Base-by-base conservation (phyloP, 2,329 filamentous ascomycete genomes). In the Fusarium pseudograminearum region DNA sequence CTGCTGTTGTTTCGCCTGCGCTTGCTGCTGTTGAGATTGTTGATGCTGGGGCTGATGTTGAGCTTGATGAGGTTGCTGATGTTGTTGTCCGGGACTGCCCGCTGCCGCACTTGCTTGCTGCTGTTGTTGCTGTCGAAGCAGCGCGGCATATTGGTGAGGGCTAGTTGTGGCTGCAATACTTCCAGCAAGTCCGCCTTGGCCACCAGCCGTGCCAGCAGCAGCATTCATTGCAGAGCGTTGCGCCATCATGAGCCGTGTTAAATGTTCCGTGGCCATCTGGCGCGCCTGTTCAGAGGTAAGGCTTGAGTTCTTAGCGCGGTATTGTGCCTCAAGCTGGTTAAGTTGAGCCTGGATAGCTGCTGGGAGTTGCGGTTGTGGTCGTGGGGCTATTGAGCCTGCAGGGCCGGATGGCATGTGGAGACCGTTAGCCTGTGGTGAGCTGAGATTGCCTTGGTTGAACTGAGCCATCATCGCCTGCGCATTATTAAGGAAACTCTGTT, bases 61-160 rank as follows among this genome's bases (percentile, higher is more conserved):
- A 22, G 62, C 65, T 47, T 77, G 74, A 48, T 74, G 72, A 22
- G 73, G 69, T 31, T 73, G 68, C 28, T 73, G 71, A 36, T 78
- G 76, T 38, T 69, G 71, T 24, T 76, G 75, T 30, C 69, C 71
- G 64, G 74, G 62, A 50, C 69, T 65, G 72, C 78, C 31, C 73
- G 78, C 55, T 63, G 74, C 65, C 72, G 77, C 76, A 5, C 68
- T 73, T 14, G 79, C 79, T 63, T 80, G 83, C 30, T 82, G 80
- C 65, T 87, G 85, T 65, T 88, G 86, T 70, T 89, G 87, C 40
- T 87, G 85, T 45, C 87, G 79, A 11, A 89, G 81, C 34, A 89
- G 78, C 58, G 87, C 86, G 3, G 87, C 87, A 72, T 89, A 89
- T 65, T 89, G 87, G 41, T 89, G 86, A 30, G 87, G 87, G 59